A percentile compares a stretch with the other conserved stretches of the same genome.
These are phyloP conservation scores for Colletotrichum nymphaeae DNA, from an alignment of 2,329 filamentous ascomycete species.

Conservation along the genomic window DNA sequence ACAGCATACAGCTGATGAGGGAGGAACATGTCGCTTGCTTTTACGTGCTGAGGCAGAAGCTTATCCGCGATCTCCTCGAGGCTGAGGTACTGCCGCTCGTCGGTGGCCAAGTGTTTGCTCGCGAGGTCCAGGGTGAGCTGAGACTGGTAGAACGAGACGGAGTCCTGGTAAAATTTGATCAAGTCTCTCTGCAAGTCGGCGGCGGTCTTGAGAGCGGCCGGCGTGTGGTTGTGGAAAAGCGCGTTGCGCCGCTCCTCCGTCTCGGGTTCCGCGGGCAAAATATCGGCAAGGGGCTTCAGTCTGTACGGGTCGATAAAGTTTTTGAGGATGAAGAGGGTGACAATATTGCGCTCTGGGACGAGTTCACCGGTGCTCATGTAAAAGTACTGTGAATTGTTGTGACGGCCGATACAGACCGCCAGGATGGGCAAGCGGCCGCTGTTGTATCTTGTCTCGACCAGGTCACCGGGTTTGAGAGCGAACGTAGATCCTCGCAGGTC, in stretches of 20 bases:
- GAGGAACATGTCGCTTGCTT: conserved; percentile 52
- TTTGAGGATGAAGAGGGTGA: conserved; percentile 61
- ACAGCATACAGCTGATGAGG: conserved; percentile 73
- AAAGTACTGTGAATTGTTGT: conserved; percentile 64
- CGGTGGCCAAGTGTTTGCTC: conserved; percentile 51
- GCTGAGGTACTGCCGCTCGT: conserved; percentile 57
- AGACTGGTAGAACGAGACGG: conserved; percentile 58
- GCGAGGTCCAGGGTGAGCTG: conserved; percentile 61
- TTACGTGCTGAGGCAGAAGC: conserved; percentile 52
- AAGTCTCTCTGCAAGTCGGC: conserved; percentile 59
- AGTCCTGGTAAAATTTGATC: conserved; percentile 54
- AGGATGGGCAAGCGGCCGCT: conserved; percentile 59
- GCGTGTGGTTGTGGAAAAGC: conserved; percentile 22
- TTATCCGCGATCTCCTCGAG: conserved; percentile 62
- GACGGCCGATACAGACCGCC: conserved; percentile 64
- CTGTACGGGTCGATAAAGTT: conserved; percentile 56
- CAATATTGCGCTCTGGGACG: conserved; percentile 53
- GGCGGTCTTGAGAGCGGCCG: conserved; percentile 14
- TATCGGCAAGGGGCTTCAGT: conserved; percentile 47
- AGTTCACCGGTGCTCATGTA: conserved; percentile 65
- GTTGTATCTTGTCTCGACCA: conserved; percentile 60
- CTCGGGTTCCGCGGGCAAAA: conserved; percentile 35
- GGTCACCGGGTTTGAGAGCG: conserved; percentile 55
- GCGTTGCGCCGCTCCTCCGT: conserved; percentile 31
- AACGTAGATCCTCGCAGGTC: conserved; percentile 48